Evolutionary conservation across 2,329 filamentous ascomycete species (phyloP), one percentile per base, ranked within the genome.

Genomic region (Endocalyx cinctus): DNA sequence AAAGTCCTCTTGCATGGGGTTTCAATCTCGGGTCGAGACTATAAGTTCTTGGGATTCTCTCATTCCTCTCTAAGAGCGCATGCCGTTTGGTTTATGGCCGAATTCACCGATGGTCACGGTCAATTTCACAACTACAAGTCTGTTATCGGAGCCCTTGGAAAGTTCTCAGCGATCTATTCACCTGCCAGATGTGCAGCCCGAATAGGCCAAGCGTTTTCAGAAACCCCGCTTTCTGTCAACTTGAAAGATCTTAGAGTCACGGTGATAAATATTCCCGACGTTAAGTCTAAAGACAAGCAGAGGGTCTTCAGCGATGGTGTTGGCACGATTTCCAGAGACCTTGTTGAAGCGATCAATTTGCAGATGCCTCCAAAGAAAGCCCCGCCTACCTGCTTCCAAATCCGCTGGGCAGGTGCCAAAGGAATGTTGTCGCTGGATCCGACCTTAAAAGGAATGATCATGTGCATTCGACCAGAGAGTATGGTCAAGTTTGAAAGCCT

Each of bases 401-500:
- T 23, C n/a, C 20, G 20, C 20, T 23, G n/a, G 8, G 20, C 8
- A 8, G 20, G 20, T n/a, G 8, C n/a, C 20, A 23, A 23, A 23
- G 20, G 20, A 8, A 23, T 23, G 20, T n/a, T 23, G n/a, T 8
- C 20, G n/a, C 20, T 23, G 8, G 20, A 23, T n/a, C 8, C 20
- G 20, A 23, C 20, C 20, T 23, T 23, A n/a, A n/a, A 8, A 23
- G 20, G 20, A n/a, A 23, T 8, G 8, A n/a, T 23, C 20, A 23
- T 23, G 8, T 8, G 8, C 8, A n/a, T 23, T 8, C 20, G 20
- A n/a, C n/a, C n/a, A n/a, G 20, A 23, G 8, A 8, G 8, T n/a
- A 23, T 23, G 86, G 67, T 74, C 35, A 92, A 92, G 46, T 92
- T 89, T 42, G 51, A 66, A 2, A 77, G 74, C 28, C 48, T 60